Conservation (phyloP, 352 stramenopile genomes). For the Pythium folliculosum region DNA sequence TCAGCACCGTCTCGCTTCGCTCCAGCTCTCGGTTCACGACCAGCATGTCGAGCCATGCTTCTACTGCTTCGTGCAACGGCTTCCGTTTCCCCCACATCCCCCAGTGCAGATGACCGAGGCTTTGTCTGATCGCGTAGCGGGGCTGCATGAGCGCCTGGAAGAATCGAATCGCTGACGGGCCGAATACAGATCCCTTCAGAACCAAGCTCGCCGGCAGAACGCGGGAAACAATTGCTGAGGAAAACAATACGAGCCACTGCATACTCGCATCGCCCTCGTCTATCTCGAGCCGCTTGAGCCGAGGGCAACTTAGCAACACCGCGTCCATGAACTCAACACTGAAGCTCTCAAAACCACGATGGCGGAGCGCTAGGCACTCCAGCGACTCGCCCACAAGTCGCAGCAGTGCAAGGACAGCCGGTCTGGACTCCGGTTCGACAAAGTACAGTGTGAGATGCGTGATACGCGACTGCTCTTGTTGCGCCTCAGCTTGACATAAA, state of each 20-base stretch:
- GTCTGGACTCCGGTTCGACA: not conserved
- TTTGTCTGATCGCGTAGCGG: not conserved
- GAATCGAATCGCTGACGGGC: not conserved
- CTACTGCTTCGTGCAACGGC: not conserved
- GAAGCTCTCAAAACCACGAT: not conserved
- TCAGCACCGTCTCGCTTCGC: not conserved
- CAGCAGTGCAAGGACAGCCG: slow-evolving; percentile 1
- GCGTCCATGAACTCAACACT: not conserved
- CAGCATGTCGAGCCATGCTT: slow-evolving; percentile 5
- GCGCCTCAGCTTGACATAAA: too few species aligned
- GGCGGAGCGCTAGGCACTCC: not conserved
- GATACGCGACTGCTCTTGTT: not conserved
- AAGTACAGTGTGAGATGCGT: not conserved
- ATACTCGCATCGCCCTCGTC: not conserved
- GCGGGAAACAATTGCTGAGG: not conserved
- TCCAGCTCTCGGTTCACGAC: not conserved
- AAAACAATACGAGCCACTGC: not conserved
- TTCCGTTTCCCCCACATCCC: not conserved
- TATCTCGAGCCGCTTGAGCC: not conserved
- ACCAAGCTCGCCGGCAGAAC: not conserved
- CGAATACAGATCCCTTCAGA: not conserved
- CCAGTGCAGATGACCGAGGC: slow-evolving; percentile 1
- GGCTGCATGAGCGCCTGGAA: not conserved
- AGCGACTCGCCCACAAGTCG: not conserved
- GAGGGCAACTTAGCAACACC: not conserved